A percentile compares a stretch with the other conserved stretches of the same genome.
phyloP scores from a whole-genome alignment of 164 flowering plant species.

The Warburgia ugandensis region DNA sequence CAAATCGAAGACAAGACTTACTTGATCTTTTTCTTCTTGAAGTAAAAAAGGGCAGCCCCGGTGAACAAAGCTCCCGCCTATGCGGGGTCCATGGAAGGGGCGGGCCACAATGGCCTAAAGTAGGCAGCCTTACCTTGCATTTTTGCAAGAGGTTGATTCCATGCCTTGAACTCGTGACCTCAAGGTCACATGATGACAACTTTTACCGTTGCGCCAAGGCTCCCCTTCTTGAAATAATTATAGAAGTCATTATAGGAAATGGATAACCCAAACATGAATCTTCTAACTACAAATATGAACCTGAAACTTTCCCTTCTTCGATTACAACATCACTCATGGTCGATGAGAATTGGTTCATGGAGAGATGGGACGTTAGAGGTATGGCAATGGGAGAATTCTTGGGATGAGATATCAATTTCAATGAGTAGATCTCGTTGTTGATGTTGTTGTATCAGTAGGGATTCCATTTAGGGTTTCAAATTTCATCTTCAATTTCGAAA shows the following conservation, averaged over 20 bases:
- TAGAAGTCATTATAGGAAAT: slow-evolving; percentile 11
- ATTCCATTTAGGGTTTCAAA: slow-evolving; percentile 9
- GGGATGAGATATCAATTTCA: slow-evolving; percentile 10
- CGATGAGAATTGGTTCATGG: background rate
- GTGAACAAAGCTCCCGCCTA: too few relatives aligned
- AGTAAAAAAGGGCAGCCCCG: too few relatives aligned
- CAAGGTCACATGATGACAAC: too few relatives aligned
- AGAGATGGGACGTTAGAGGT: slow-evolving; percentile 5
- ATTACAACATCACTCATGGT: background rate
- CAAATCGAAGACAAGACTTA: slow-evolving; percentile 49
- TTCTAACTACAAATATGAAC: slow-evolving; percentile 14
- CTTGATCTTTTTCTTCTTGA: slow-evolving; percentile 39
- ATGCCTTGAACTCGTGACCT: too few relatives aligned
- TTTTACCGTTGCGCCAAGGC: too few relatives aligned
- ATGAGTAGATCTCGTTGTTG: slow-evolving; percentile 9
- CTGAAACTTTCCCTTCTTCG: slow-evolving; percentile 4
- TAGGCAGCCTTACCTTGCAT: too few relatives aligned
- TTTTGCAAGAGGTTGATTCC: too few relatives aligned
- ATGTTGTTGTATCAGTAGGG: slow-evolving; percentile 11
- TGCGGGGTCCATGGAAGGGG: too few relatives aligned
- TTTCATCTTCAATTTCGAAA: slow-evolving; percentile 13
- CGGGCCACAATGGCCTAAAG: too few relatives aligned
- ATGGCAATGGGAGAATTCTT: slow-evolving; percentile 9
- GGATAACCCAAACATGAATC: slow-evolving; percentile 13
- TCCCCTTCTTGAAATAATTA: too few relatives aligned